These are phyloP conservation scores for Sporothrix euskadiensis DNA, from an alignment of 2,329 filamentous ascomycete genomes.

Conservation along the genomic window DNA sequence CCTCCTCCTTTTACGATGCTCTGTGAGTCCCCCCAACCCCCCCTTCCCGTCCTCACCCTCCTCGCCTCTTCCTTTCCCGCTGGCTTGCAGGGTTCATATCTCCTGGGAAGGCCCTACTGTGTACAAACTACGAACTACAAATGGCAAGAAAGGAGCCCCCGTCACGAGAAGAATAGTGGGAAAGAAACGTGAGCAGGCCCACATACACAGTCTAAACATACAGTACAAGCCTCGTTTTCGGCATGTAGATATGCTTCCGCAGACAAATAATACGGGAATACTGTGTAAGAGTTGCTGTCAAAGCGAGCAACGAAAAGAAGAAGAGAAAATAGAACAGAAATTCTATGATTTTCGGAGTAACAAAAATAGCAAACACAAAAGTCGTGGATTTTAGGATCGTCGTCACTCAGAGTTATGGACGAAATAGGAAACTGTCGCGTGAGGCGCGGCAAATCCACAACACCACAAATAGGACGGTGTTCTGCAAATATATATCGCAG, in stretches of 20 bases:
- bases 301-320: neutral
- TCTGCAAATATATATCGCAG: neutral
- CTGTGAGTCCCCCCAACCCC: neutral
- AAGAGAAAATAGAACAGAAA: neutral
- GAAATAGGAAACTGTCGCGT: constrained; percentile 18
- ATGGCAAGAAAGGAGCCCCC: neutral
- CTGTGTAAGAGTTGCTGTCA: neutral
- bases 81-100: constrained; percentile 3
- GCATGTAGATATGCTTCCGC: neutral
- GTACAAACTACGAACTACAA: no score
- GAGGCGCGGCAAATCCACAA: neutral
- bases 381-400: neutral
- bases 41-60: neutral
- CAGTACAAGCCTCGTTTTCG: neutral
- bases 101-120: neutral
- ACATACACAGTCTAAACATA: neutral
- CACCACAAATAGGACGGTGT: neutral
- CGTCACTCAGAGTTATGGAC: neutral
- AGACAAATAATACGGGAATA: neutral
- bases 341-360: neutral
- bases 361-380: neutral
- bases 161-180: neutral
- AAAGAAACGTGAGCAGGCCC: constrained; percentile 3
- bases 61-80: neutral
- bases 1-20: neutral